Evolutionary conservation across 164 flowering plant species (phyloP).

Genomic region (Santalum album): DNA sequence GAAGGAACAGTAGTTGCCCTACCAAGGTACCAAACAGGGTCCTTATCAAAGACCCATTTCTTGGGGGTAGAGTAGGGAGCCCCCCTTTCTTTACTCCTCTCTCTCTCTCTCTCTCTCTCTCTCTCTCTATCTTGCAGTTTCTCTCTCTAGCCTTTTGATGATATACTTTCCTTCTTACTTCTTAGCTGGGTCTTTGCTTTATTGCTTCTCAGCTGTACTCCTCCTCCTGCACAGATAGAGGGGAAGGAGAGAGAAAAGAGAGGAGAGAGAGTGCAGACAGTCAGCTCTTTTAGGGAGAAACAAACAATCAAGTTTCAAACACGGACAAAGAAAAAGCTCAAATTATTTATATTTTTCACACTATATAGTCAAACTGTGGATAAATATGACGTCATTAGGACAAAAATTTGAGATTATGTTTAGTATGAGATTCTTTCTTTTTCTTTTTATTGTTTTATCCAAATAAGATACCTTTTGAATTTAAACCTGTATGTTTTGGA

Average conservation of each 20-base stretch:
- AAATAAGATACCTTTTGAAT: too few species aligned
- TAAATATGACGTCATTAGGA: too few species aligned
- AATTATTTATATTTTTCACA: too few species aligned
- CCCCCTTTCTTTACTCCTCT: slow-evolving; percentile 9
- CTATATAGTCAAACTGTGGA: too few species aligned
- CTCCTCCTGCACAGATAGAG: neutral
- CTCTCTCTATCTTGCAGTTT: too few species aligned
- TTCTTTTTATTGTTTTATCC: too few species aligned
- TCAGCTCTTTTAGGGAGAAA: neutral
- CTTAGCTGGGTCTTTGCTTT: neutral
- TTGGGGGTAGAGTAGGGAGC: slow-evolving; percentile 16
- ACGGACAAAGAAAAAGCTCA: neutral
- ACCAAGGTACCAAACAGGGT: slow-evolving; percentile 16
- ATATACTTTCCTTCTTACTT: neutral
- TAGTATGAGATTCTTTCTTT: too few species aligned
- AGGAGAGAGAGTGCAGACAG: neutral
- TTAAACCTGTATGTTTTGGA: too few species aligned
- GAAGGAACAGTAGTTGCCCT: slow-evolving; percentile 11
- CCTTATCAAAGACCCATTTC: slow-evolving; percentile 13
- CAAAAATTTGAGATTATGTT: too few species aligned
- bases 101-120: too few species aligned
- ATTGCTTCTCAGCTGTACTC: neutral
- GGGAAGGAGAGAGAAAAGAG: neutral
- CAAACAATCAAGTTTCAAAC: neutral
- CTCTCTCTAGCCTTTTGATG: neutral